phyloP scores from a whole-genome alignment of 352 stramenopile genomes.

The Pythium scleroteichum region DNA sequence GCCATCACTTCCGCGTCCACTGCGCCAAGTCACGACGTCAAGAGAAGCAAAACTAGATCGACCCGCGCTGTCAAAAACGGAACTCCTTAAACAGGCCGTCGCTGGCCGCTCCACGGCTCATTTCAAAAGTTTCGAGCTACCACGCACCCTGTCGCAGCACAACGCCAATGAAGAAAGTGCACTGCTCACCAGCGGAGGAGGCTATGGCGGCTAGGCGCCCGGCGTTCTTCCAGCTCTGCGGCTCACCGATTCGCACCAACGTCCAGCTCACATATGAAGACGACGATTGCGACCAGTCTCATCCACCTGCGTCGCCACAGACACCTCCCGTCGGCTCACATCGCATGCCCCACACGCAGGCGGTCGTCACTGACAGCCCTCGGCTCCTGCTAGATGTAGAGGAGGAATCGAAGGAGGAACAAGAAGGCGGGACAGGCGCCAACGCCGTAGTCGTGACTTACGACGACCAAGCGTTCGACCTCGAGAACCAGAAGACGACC shows the following conservation, averaged over 20 bases:
- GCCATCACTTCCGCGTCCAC: background rate
- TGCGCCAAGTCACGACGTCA: too few relatives aligned
- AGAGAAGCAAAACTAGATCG: background rate
- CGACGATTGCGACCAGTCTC: slow-evolving; percentile 36
- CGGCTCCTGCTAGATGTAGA: background rate
- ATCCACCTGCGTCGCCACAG: slow-evolving; percentile 33
- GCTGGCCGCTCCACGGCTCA: background rate
- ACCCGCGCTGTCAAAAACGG: too few relatives aligned
- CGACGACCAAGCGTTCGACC: background rate
- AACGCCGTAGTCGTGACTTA: background rate
- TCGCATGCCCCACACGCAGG: slow-evolving; percentile 6
- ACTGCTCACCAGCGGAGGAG: slow-evolving; percentile 26
- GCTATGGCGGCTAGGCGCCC: slow-evolving; percentile 29
- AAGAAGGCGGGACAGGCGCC: background rate
- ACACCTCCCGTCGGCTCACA: slow-evolving; percentile 17
- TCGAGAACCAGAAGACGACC: slow-evolving; percentile 43
- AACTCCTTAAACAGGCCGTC: too few relatives aligned
- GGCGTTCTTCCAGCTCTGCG: slow-evolving; percentile 73
- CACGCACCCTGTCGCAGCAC: background rate
- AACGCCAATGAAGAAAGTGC: slow-evolving; percentile 28
- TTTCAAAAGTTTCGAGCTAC: slow-evolving; percentile 3
- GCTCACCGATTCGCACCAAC: slow-evolving; percentile 75
- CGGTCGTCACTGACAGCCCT: background rate
- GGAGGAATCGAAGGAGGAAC: slow-evolving; percentile 10
- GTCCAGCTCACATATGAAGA: slow-evolving; percentile 47